A percentile compares a stretch with the other conserved stretches of the same genome.
Conservation (phyloP, 148 eudicot genomes). For the Persicaria maculosa region DNA sequence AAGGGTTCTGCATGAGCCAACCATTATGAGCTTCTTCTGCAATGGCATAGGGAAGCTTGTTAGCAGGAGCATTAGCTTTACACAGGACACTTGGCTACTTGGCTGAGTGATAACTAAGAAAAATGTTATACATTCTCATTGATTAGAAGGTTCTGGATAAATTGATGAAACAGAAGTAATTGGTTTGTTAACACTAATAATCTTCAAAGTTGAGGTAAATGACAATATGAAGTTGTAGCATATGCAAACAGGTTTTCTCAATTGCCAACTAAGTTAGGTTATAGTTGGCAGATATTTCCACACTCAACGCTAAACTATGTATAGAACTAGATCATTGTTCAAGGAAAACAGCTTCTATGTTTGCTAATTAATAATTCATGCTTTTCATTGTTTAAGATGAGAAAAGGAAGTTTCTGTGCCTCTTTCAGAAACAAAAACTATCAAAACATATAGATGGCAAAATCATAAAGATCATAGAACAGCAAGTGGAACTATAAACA, state of each 20-base stretch:
- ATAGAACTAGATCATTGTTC: background rate
- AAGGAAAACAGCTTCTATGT: background rate
- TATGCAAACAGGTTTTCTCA: background rate
- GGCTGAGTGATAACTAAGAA: background rate
- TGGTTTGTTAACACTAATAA: background rate
- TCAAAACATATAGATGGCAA: background rate
- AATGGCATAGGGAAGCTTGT: slow-evolving; percentile 3
- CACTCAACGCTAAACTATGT: background rate
- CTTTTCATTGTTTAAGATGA: background rate
- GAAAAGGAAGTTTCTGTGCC: background rate
- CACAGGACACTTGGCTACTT: background rate
- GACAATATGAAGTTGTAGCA: background rate
- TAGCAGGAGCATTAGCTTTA: background rate
- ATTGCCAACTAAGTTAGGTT: too few relatives aligned
- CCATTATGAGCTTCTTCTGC: slow-evolving; percentile 96
- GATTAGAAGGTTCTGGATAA: background rate
- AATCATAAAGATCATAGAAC: background rate
- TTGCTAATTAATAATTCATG: background rate
- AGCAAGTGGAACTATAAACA: background rate
- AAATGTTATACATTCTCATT: background rate
- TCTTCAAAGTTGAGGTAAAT: background rate
- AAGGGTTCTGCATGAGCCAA: slow-evolving; percentile 78
- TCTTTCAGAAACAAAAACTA: background rate
- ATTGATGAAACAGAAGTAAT: background rate
- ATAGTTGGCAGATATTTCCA: background rate